Evolutionary conservation across 768 basidiomycete species (phyloP), one percentile per base, ranked within the genome.

Genomic region (Mycena pura): DNA sequence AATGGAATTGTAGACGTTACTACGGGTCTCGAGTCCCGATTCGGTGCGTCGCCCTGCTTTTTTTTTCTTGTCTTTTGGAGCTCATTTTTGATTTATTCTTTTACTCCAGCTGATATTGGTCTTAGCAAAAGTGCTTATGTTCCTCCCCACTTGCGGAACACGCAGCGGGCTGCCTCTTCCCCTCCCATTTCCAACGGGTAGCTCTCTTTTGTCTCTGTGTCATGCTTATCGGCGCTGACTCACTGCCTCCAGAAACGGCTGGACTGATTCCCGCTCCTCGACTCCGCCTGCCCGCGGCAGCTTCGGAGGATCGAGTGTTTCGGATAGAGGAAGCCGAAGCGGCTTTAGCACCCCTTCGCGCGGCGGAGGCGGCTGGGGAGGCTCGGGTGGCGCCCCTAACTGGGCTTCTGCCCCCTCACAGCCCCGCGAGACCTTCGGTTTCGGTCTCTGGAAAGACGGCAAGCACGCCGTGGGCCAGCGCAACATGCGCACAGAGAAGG

Each of bases 401-500:
- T 81, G 84, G 80, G 64, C 74, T 56, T 69, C 66, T 67, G 62
- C 73, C 75, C 57, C 76, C 73, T 74, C 77, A 27, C 76, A 79
- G 58, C 77, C 80, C 31, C 84, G 87, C 45, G 86, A 87, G 59
- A 61, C 72, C 43, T 80, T 84, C 48, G 89, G 89, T 48, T 83
- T 70, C 68, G 96, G 97, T 44, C 76, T 75, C 32, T 99, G 97
- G 97, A 90, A 84, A 72, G 93, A 97, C 64, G 95, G 92, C 68
- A 83, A 85, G 68, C 97, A 99, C 73, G 76, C 93, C 60, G 78
- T 88, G n/a, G 97, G 95, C 43, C 78, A 81, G 19, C 88, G 90
- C 69, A 97, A 96, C 80, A 78, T 80, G 72, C 89, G 95, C 67
- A 83, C 96, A 68, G 97, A 99, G 80, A 95, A 94, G 79, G 96